Conservation (phyloP, 176 grass and related monocot genomes). For the Musa troglodytarum region DNA sequence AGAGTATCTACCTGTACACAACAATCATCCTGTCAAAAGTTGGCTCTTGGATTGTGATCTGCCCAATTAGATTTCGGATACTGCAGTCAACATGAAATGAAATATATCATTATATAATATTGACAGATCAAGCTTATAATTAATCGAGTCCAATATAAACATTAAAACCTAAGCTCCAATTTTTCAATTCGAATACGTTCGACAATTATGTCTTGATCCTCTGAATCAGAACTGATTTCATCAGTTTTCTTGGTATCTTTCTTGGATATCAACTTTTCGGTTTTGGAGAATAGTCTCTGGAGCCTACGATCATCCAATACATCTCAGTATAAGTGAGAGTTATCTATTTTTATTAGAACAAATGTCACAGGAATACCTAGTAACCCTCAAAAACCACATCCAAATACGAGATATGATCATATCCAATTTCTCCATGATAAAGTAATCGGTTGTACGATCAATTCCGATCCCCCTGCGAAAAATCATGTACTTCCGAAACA, state of each 20-base stretch:
- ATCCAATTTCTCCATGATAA: slow-evolving; percentile 87
- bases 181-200: slow-evolving; percentile 76
- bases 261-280: slow-evolving; percentile 14
- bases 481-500: slow-evolving; percentile 52
- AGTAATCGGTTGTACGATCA: slow-evolving; percentile 67
- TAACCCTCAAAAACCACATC: slow-evolving; percentile 56
- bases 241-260: slow-evolving; percentile 60
- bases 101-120: neutral
- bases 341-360: slow-evolving; percentile 10
- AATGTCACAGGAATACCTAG: slow-evolving; percentile 34
- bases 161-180: slow-evolving; percentile 70
- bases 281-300: slow-evolving; percentile 46
- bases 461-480: slow-evolving; percentile 86
- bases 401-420: slow-evolving; percentile 73
- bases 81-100: slow-evolving; percentile 23
- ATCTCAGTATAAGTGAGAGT: neutral
- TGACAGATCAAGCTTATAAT: slow-evolving; percentile 5
- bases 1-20: slow-evolving; percentile 54
- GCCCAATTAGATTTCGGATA: slow-evolving; percentile 47
- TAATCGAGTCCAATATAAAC: neutral
- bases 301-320: slow-evolving; percentile 33
- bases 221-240: slow-evolving; percentile 33
- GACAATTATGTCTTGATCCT: slow-evolving; percentile 48
- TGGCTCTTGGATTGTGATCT: slow-evolving; percentile 84
- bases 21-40: slow-evolving; percentile 96